Conservation (phyloP, 1,139 yeast species). For the Saccharomyces pastorianus region DNA sequence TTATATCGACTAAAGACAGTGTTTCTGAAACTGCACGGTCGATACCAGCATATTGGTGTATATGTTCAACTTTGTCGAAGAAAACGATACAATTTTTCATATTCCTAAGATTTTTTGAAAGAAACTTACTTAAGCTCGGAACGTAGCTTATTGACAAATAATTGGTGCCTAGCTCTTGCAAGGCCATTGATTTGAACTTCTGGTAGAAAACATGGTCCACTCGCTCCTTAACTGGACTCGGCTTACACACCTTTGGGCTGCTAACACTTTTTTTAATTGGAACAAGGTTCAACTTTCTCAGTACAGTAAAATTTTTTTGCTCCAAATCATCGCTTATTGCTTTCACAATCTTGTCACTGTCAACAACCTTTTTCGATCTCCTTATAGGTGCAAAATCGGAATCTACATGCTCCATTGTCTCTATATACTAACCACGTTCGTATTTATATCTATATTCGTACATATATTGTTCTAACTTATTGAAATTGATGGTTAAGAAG, state of each 20-base stretch:
- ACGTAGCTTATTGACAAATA: background rate
- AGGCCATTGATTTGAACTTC: background rate
- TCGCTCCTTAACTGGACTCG: background rate
- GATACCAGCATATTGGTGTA: background rate
- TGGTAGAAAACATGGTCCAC: background rate
- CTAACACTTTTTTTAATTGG: background rate
- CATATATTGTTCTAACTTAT: background rate
- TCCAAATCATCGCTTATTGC: conserved; percentile 13
- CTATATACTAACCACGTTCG: background rate
- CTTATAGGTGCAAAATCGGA: conserved; percentile 25
- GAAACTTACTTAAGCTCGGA: background rate
- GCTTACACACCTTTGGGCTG: background rate
- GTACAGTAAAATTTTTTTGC: conserved; percentile 6
- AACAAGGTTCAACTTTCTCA: background rate
- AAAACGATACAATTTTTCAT: background rate
- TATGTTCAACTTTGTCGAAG: background rate
- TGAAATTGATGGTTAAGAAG: background rate
- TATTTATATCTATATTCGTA: background rate
- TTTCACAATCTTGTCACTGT: conserved; percentile 18
- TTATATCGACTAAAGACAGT: background rate
- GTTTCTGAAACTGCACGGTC: background rate
- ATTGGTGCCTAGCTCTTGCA: background rate
- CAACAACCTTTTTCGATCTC: conserved; percentile 17
- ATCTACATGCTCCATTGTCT: background rate
- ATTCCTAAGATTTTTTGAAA: background rate